Conservation (phyloP, 164 flowering plant genomes). For the Stephania cephalantha region DNA sequence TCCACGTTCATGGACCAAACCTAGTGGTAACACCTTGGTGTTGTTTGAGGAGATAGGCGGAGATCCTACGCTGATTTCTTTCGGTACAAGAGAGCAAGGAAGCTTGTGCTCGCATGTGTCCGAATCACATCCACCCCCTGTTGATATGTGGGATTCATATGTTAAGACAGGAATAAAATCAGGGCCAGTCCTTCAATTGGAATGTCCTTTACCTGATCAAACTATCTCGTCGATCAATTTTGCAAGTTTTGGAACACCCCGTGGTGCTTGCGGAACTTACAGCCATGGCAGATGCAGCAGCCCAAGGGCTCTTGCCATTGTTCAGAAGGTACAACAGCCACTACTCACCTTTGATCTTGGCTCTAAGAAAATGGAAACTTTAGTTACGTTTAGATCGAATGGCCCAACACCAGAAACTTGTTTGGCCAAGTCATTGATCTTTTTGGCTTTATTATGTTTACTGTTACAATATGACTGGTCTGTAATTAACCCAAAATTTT, state of each 20-base stretch:
- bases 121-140: slow-evolving; percentile 66
- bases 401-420: too few relatives aligned
- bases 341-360: background rate
- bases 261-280: slow-evolving; percentile 70
- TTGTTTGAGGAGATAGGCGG: slow-evolving; percentile 90
- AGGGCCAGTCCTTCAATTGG: slow-evolving; percentile 50
- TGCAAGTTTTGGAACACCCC: slow-evolving; percentile 92
- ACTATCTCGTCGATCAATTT: slow-evolving; percentile 75
- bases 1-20: slow-evolving; percentile 78
- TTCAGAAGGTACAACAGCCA: slow-evolving; percentile 46
- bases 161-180: slow-evolving; percentile 22
- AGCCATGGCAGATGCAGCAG: slow-evolving; percentile 73
- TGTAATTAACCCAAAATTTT: background rate
- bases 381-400: too few relatives aligned
- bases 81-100: slow-evolving; percentile 40
- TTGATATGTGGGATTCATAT: slow-evolving; percentile 55
- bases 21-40: slow-evolving; percentile 65
- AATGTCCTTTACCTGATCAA: slow-evolving; percentile 60
- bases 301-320: slow-evolving; percentile 45
- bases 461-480: background rate
- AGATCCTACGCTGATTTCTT: slow-evolving; percentile 62
- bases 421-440: too few relatives aligned
- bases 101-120: slow-evolving; percentile 64
- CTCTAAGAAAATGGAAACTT: background rate
- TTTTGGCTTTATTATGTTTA: background rate